Evolutionary conservation across 2,329 filamentous ascomycete genomes (phyloP), one percentile per base, ranked within the genome.

Genomic region (Fusarium siculi): DNA sequence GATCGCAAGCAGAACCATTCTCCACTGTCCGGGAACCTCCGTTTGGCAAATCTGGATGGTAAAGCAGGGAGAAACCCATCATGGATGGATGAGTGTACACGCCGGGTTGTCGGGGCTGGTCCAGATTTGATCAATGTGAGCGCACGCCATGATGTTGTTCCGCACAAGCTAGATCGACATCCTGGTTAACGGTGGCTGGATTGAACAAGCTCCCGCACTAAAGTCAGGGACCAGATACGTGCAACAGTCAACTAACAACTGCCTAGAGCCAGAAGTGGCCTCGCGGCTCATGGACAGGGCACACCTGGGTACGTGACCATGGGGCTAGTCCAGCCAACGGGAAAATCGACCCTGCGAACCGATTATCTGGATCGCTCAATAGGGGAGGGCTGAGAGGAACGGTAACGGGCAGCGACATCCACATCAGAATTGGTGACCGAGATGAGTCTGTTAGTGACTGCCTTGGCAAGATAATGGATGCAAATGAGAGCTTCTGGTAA

Each of bases 1-100:
- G 76, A 77, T 78, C 74, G 70, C 73, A 77, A 75, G 49, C 42
- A 76, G 64, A 71, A 70, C 53, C 54, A 73, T 73, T 73, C 74
- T 71, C 73, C 75, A 78, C 74, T 68, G 54, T 56, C 69, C 70
- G 75, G 74, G 58, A 73, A 76, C 68, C 75, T 74, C 63, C 74
- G 76, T 76, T 74, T 70, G 69, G 72, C 73, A 70, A 75, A 68
- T 66, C 53, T 66, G 65, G 57, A 70, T 66, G 56, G 66, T 32
- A 70, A 72, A 70, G 63, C 63, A 76, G 65, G 76, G 68, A 75
- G 68, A 78, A 70, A 59, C 57, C 71, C 66, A 69, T 71, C 46
- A 68, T 68, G 49, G 53, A 65, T 67, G 53, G 61, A 65, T 37
- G 68, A 76, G 60, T 59, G 60, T 69, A 53, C 58, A 59, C 53